phyloP scores from a whole-genome alignment of 2,329 filamentous ascomycete genomes.

The Sporothrix protearum region DNA sequence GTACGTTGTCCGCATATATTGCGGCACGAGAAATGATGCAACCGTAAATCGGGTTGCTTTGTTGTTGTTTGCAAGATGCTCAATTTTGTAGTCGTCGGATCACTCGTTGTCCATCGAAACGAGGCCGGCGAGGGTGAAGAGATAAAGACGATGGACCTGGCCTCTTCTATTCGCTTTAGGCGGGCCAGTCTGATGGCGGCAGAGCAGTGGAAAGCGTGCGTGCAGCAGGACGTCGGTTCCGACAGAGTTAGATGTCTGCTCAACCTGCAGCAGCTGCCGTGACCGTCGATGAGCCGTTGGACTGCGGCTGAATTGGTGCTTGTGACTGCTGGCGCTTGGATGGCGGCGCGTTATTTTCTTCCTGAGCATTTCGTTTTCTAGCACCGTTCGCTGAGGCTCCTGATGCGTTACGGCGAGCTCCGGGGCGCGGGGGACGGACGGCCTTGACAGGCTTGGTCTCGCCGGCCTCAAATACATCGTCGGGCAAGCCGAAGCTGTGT shows the following conservation, averaged over 20 bases:
- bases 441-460: conserved; percentile 65
- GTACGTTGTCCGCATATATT: not conserved
- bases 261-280: conserved; percentile 24
- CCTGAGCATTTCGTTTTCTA: conserved; percentile 50
- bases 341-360: conserved; percentile 36
- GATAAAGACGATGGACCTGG: not conserved
- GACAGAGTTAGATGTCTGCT: not conserved
- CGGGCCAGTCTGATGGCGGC: not conserved
- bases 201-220: not conserved
- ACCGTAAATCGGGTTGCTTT: not conserved
- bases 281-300: not conserved
- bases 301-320: conserved; percentile 3
- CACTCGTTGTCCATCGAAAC: conserved; percentile 6
- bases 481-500: conserved; percentile 75
- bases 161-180: not conserved
- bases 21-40: not conserved
- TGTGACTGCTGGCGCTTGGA: conserved; percentile 35
- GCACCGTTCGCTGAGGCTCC: conserved; percentile 39
- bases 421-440: conserved; percentile 42
- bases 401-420: conserved; percentile 40
- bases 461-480: conserved; percentile 80
- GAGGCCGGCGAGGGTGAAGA: not conserved
- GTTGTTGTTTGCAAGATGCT: not conserved
- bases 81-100: not conserved
- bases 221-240: not conserved